These are phyloP conservation scores for Litchi chinensis DNA, from an alignment of 345 rosid species.

Conservation along the genomic window DNA sequence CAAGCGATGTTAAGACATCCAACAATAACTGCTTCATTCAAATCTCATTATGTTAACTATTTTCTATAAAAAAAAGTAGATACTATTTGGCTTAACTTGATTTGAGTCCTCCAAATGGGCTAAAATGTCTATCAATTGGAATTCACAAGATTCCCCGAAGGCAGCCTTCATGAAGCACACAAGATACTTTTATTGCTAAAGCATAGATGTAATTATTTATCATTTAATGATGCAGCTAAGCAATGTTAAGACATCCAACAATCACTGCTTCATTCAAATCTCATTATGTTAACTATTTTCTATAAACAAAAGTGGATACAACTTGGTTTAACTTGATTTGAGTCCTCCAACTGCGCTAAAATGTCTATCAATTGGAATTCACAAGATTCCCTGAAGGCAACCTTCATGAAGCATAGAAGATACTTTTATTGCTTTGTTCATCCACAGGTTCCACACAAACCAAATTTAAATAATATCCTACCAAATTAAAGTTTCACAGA, in stretches of 20 bases:
- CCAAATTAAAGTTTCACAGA: slow-evolving; percentile 10
- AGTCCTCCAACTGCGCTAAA: neutral
- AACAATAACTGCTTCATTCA: too few relatives aligned
- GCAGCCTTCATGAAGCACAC: neutral
- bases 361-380: neutral
- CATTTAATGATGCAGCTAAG: too few relatives aligned
- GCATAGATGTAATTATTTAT: neutral
- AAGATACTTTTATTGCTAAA: neutral
- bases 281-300: neutral
- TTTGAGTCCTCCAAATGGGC: neutral
- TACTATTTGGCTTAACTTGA: neutral
- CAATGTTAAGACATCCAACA: too few relatives aligned
- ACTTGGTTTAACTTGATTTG: neutral
- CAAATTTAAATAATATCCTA: neutral
- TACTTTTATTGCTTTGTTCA: neutral
- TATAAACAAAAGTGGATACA: neutral
- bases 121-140: neutral
- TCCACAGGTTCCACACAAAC: neutral
- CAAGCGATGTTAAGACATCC: too few relatives aligned
- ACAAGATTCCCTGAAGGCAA: slow-evolving; percentile 2
- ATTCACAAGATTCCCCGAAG: neutral
- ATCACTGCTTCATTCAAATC: too few relatives aligned
- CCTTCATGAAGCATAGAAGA: neutral
- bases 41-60: neutral
- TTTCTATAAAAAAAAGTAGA: too few relatives aligned